Evolutionary conservation across 2,329 filamentous ascomycete genomes (phyloP), one percentile per base, ranked within the genome.

Genomic region (Scedosporium aurantiacum): DNA sequence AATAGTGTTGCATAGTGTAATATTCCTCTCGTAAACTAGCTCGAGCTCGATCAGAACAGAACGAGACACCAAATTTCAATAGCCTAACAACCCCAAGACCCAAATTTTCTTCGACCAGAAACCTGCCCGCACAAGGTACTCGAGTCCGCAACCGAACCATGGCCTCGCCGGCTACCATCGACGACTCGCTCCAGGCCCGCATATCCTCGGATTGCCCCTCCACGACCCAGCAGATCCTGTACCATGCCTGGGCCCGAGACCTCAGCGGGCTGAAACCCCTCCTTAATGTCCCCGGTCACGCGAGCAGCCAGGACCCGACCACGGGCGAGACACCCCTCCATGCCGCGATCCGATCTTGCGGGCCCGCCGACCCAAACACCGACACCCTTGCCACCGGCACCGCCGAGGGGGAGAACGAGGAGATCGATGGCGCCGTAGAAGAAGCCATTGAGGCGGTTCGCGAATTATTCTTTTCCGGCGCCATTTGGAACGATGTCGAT

Each of bases 401-500:
- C 27, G n/a, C 12, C 55, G 47, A 60, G n/a, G 58, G 47, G 2
- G 55, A 58, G 40, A 66, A 69, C 2, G 71, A 72, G 2, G 70
- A 71, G 8, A 74, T 76, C 25, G 73, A 76, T 27, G 67, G 74
- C 60, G 70, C 73, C 27, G 72, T 88, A 37, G 82, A 86, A 56
- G 82, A 82, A 45, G 89, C 86, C 2, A 80, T 82, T 61, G 83
- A 85, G 60, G 87, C 87, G 0, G 77, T 97, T 4, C 82, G 83
- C 66, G 83, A 94, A 69, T 80, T 97, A 6, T 85, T 97, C 63
- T 82, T 92, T 69, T 88, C 89, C 67, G 94, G 94, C 37, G 94
- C 91, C 10, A 97, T 97, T 67, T 99, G 94, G 94, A 99, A 99
- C 75, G 92, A 97, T 71, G 78, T 97, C 61, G 91, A 97, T 72